These are phyloP conservation scores for Coemansia sp. DNA, from an alignment of 192 early-diverging fungal genomes.

Conservation along the genomic window DNA sequence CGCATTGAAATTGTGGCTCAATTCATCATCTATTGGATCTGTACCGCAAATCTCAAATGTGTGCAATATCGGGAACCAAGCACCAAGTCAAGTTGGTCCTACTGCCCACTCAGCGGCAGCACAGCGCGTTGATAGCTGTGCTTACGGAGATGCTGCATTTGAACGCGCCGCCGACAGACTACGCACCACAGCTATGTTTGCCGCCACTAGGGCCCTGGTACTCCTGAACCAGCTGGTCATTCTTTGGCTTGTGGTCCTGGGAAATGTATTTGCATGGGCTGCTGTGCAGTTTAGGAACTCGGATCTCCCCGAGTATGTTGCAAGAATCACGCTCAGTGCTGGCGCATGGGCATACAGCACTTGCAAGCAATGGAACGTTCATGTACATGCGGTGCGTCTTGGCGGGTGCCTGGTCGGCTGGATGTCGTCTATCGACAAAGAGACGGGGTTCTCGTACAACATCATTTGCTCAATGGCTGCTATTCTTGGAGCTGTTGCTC, in stretches of 20 bases:
- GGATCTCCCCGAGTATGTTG: slow-evolving; percentile 21
- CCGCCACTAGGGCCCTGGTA: slow-evolving; percentile 5
- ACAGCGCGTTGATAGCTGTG: not conserved
- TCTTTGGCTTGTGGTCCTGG: slow-evolving; percentile 36
- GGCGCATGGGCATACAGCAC: slow-evolving; percentile 7
- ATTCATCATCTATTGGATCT: not conserved
- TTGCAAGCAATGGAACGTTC: slow-evolving; percentile 7
- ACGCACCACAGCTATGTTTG: slow-evolving; percentile 4
- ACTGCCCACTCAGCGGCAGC: not conserved
- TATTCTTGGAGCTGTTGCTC: slow-evolving; percentile 26
- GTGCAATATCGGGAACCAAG: not conserved
- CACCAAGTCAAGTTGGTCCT: not conserved
- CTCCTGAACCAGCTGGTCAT: slow-evolving; percentile 22
- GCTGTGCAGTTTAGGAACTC: slow-evolving; percentile 38
- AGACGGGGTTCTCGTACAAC: slow-evolving; percentile 25
- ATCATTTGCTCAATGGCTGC: slow-evolving; percentile 28
- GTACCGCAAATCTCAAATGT: not conserved
- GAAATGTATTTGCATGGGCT: slow-evolving; percentile 29
- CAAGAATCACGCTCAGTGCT: not conserved
- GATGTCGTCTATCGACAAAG: slow-evolving; percentile 26
- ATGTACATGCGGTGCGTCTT: slow-evolving; percentile 3
- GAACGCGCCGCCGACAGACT: slow-evolving; percentile 5
- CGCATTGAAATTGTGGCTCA: slow-evolving; percentile 18
- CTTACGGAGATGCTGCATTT: not conserved
- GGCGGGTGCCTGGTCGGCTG: slow-evolving; percentile 8